A percentile compares a stretch with the other conserved stretches of the same genome.
These are phyloP conservation scores for Capsella rubella DNA, from an alignment of 441 rosid genomes.

Conservation along the genomic window DNA sequence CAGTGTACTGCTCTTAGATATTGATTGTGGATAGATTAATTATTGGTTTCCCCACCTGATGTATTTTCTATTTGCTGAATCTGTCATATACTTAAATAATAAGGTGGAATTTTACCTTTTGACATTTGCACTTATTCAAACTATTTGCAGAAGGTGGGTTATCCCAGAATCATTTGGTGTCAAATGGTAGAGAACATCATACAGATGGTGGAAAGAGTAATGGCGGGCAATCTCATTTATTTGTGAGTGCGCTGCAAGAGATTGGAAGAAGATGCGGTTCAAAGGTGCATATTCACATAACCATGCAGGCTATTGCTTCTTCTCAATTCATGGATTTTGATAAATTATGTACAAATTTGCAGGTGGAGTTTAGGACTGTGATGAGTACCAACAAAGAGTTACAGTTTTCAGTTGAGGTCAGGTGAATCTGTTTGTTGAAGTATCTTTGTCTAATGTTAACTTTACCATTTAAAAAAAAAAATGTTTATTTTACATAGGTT, in stretches of 20 bases:
- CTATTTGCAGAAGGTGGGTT: conserved; percentile 63
- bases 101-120: conserved; percentile 1
- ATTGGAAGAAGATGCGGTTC: conserved; percentile 94
- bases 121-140: conserved; percentile 35
- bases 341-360: conserved; percentile 35
- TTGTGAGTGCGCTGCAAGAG: conserved; percentile 86
- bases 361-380: conserved; percentile 92
- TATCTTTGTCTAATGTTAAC: conserved; percentile 11
- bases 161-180: conserved; percentile 57
- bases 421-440: conserved; percentile 39
- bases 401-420: conserved; percentile 96
- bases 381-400: conserved; percentile 91
- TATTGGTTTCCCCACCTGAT: conserved; percentile 9
- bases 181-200: conserved; percentile 62
- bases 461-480: background rate
- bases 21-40: conserved; percentile 11
- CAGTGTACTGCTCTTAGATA: conserved; percentile 17
- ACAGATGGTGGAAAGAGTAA: conserved; percentile 70
- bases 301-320: conserved; percentile 17
- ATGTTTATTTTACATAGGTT: conserved; percentile 58
- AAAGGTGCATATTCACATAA: conserved; percentile 56
- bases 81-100: conserved; percentile 14
- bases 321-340: conserved; percentile 23
- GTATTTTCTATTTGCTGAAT: conserved; percentile 9
- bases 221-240: conserved; percentile 67